A percentile compares a stretch with the other conserved stretches of the same genome.
These are phyloP conservation scores for Russula compacta DNA, from an alignment of 768 basidiomycete species.

Conservation along the genomic window DNA sequence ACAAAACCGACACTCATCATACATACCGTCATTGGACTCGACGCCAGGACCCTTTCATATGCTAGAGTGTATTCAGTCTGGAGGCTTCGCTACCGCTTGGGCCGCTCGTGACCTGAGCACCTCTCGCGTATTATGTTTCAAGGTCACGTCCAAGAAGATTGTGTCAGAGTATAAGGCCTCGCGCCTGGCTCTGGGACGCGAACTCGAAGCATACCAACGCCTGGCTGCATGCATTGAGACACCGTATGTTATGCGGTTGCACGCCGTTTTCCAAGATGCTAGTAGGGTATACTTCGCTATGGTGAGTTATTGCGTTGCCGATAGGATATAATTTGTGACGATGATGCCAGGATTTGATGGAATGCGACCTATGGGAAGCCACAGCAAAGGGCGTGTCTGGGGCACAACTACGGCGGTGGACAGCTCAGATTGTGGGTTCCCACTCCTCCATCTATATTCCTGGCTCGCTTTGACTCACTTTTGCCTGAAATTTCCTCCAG, in stretches of 20 bases:
- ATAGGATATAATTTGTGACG: not conserved
- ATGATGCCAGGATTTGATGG: slow-evolving; percentile 17
- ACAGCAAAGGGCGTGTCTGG: slow-evolving; percentile 6
- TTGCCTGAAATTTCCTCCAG: not conserved
- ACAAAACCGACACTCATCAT: slow-evolving; percentile 16
- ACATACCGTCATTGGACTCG: slow-evolving; percentile 5
- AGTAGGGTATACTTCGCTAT: slow-evolving; percentile 15
- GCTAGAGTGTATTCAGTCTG: slow-evolving; percentile 14
- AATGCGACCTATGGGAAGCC: slow-evolving; percentile 15
- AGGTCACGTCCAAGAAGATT: slow-evolving; percentile 13
- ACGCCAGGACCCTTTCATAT: slow-evolving; percentile 19
- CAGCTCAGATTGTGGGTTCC: slow-evolving; percentile 17
- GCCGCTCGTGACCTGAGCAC: slow-evolving; percentile 18
- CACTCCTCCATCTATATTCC: no score
- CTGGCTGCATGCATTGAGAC: slow-evolving; percentile 17
- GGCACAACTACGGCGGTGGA: slow-evolving; percentile 13
- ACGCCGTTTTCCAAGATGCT: slow-evolving; percentile 18
- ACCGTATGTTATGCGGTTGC: slow-evolving; percentile 19
- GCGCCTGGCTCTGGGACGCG: slow-evolving; percentile 15
- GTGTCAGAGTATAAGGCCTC: slow-evolving; percentile 12
- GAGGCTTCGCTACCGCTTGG: slow-evolving; percentile 15
- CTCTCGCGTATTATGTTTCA: slow-evolving; percentile 16
- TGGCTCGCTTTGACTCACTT: not conserved
- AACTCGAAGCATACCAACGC: slow-evolving; percentile 20
- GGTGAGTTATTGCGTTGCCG: slow-evolving; percentile 8